Base-by-base conservation (phyloP, 1,284 basidiomycete genomes). In the Jaminaea rosea region DNA sequence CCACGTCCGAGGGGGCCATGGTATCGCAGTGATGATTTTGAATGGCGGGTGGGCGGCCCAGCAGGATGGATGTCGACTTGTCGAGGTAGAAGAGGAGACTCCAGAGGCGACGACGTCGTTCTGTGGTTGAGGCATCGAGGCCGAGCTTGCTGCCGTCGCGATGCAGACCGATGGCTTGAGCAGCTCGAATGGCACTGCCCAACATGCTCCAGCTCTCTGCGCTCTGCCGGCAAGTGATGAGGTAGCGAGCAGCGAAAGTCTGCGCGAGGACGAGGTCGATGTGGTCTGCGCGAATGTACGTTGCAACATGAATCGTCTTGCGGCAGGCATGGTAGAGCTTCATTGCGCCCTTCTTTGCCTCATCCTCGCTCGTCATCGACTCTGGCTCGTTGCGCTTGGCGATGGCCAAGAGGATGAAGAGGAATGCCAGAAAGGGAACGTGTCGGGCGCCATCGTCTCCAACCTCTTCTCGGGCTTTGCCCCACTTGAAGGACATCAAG, bases 121-220 rank as follows among this genome's bases (percentile, higher is more conserved):
- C 91, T 4, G 88, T 84, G 59, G 86, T 84, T 52, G 82, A 79
- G 4, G 85, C 81, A 56, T 88, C 56, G 24, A 52, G 56, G 28
- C 66, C 67, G 11, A 72, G 59, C 52, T 84, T 84, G n/a, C 84
- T 81, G 11, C 88, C 88, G 73, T 96, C 91, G 50, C 92, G 81
- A 75, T 96, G 91, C 29, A 96, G 76, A 15, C 91, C 92, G 34
- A 96, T 83, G 1, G 91, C 91, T 71, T 94, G 91, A 10, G 91
- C 92, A 13, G 90, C 94, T 49, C 91, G 79, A 17, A 96, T 84
- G 34, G 89, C 89, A 1, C 88, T 89, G 44, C 91, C 91, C 10
- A 96, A 79, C 67, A 92, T 87, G 69, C 87, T 90, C 90, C 92
- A 96, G 68, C 88, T 91, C 76, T 94, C 91, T 4, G 87, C 88